Percentiles rank a stretch among this genome's conserved stretches.
Evolutionary conservation across 345 rosid species (phyloP).

Genomic region (Arabidopsis thaliana): DNA sequence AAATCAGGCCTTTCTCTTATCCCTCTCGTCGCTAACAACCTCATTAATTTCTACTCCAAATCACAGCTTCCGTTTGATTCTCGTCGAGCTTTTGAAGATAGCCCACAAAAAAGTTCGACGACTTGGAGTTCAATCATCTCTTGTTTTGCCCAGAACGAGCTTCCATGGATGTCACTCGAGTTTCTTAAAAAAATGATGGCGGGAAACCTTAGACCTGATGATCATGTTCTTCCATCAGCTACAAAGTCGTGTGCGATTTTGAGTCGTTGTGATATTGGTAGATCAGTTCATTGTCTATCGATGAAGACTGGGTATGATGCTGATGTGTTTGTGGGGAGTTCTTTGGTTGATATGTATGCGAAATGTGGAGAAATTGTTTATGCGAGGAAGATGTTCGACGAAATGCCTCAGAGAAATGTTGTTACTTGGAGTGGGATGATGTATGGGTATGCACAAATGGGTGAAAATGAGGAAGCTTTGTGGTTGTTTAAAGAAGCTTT

Average conservation of each 20-base stretch:
- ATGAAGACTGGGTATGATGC: slow-evolving; percentile 64
- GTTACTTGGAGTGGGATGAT: slow-evolving; percentile 98
- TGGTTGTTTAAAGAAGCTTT: slow-evolving; percentile 69
- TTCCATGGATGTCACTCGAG: slow-evolving; percentile 68
- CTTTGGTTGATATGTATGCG: slow-evolving; percentile 82
- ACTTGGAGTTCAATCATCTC: slow-evolving; percentile 95
- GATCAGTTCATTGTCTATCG: slow-evolving; percentile 64
- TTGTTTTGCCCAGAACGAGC: slow-evolving; percentile 81
- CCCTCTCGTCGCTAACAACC: slow-evolving; percentile 79
- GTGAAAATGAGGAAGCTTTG: slow-evolving; percentile 75
- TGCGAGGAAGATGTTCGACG: slow-evolving; percentile 77
- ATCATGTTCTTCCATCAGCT: slow-evolving; percentile 79
- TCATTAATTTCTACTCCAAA: slow-evolving; percentile 91
- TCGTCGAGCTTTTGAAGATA: slow-evolving; percentile 63
- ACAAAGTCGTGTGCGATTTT: slow-evolving; percentile 75
- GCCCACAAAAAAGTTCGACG: slow-evolving; percentile 55
- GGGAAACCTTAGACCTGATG: slow-evolving; percentile 59
- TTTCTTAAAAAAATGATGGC: slow-evolving; percentile 68
- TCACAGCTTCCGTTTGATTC: slow-evolving; percentile 66
- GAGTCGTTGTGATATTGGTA: slow-evolving; percentile 62
- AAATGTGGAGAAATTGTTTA: slow-evolving; percentile 65
- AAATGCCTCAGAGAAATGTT: slow-evolving; percentile 83
- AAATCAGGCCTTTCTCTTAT: slow-evolving; percentile 67
- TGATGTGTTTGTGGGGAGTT: slow-evolving; percentile 85
- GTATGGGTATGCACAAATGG: slow-evolving; percentile 75